phyloP scores from a whole-genome alignment of 768 basidiomycete genomes.

The Leccinum incarnatum region DNA sequence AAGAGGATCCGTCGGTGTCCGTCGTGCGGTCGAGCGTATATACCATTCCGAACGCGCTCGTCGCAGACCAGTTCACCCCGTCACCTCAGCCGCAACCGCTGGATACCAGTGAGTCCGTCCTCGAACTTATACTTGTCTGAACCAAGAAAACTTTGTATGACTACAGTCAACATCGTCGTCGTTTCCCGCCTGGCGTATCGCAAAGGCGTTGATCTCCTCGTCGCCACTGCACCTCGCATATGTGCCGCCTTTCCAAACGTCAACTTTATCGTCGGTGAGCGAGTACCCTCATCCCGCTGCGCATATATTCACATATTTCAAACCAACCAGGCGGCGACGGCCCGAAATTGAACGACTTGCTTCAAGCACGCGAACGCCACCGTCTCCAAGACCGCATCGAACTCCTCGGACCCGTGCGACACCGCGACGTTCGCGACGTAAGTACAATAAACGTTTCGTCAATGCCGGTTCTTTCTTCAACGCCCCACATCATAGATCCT shows the following conservation, averaged over 20 bases:
- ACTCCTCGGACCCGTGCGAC: constrained; percentile 77
- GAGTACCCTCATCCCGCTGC: neutral
- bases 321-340: constrained; percentile 81
- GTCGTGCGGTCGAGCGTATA: constrained; percentile 63
- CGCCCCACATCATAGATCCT: constrained; percentile 58
- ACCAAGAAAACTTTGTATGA: neutral
- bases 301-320: neutral
- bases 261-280: constrained; percentile 77
- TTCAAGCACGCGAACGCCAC: constrained; percentile 94
- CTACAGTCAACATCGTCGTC: constrained; percentile 84
- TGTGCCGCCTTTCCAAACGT: constrained; percentile 85
- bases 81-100: constrained; percentile 39
- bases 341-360: constrained; percentile 89
- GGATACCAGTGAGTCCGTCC: constrained; percentile 49
- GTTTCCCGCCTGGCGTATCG: constrained; percentile 90
- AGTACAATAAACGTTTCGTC: constrained; percentile 16
- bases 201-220: constrained; percentile 94
- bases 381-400: constrained; percentile 89
- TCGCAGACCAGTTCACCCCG: constrained; percentile 85
- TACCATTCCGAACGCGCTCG: constrained; percentile 91
- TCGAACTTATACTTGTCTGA: neutral
- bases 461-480: neutral
- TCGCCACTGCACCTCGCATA: constrained; percentile 88
- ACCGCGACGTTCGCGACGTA: constrained; percentile 80
- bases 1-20: constrained; percentile 42